phyloP scores from a whole-genome alignment of 371 early-diverging fungal genomes.

The Mucor mucedo region DNA sequence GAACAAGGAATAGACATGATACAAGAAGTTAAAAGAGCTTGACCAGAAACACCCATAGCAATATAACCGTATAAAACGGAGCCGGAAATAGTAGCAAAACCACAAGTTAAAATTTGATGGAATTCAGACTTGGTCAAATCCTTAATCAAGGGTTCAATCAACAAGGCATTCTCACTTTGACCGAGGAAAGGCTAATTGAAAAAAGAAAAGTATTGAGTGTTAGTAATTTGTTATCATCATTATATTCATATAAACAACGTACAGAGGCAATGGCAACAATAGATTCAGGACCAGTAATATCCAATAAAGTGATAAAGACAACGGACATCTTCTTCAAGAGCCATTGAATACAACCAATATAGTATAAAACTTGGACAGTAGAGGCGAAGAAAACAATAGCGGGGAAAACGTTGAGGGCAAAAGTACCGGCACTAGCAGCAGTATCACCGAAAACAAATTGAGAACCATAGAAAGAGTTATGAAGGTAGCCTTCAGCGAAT shows the following conservation, averaged over 20 bases:
- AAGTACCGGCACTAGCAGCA: conserved; percentile 39
- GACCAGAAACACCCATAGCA: conserved; percentile 64
- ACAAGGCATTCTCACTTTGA: conserved; percentile 80
- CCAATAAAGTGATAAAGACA: conserved; percentile 68
- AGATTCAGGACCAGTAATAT: conserved; percentile 84
- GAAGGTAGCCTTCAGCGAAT: conserved; percentile 64
- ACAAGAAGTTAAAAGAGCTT: conserved; percentile 76
- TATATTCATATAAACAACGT: conserved; percentile 5
- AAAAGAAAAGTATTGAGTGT: neutral
- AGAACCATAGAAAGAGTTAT: conserved; percentile 65
- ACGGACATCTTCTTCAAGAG: conserved; percentile 70
- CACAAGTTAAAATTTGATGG: conserved; percentile 84
- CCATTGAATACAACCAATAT: conserved; percentile 84
- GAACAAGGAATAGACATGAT: conserved; percentile 92
- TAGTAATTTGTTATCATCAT: neutral
- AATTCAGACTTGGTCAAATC: conserved; percentile 84
- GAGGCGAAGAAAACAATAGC: conserved; percentile 85
- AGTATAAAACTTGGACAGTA: conserved; percentile 81
- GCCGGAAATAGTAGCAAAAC: conserved; percentile 87
- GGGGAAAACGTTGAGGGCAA: conserved; percentile 76
- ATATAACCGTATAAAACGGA: conserved; percentile 76
- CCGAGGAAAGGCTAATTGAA: conserved; percentile 68
- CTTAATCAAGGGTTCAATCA: conserved; percentile 77
- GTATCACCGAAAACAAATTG: conserved; percentile 69
- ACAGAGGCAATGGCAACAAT: conserved; percentile 81